Evolutionary conservation across 2,329 filamentous ascomycete genomes (phyloP).

Genomic region (Aschersonia sp.): DNA sequence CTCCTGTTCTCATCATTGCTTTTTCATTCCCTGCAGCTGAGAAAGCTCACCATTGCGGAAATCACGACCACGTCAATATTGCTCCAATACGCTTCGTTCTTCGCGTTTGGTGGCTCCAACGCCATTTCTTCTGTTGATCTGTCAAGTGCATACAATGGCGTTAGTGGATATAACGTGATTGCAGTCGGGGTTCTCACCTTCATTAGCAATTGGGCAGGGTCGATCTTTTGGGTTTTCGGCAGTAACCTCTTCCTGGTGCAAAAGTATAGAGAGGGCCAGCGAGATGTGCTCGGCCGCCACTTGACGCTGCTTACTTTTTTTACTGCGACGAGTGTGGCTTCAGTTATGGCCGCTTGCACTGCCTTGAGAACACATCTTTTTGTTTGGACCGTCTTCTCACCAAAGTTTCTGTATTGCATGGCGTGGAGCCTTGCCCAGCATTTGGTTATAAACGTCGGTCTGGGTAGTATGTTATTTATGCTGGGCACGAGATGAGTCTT

Average conservation of each 20-base stretch:
- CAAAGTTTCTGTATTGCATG: conserved; percentile 86
- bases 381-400: conserved; percentile 97
- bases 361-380: conserved; percentile 78
- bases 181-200: conserved; percentile 76
- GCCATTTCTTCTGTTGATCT: conserved; percentile 92
- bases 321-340: conserved; percentile 45
- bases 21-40: conserved; percentile 31
- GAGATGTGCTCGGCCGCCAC: conserved; percentile 31
- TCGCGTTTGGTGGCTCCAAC: conserved; percentile 81
- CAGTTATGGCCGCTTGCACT: conserved; percentile 82
- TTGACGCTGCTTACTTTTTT: conserved; percentile 56
- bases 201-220: conserved; percentile 77
- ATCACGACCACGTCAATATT: conserved; percentile 59
- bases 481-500: conserved; percentile 20
- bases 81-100: conserved; percentile 72
- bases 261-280: conserved; percentile 11
- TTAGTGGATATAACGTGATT: conserved; percentile 65
- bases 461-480: conserved; percentile 45
- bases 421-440: conserved; percentile 81
- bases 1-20: conserved; percentile 60
- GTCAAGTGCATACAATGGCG: conserved; percentile 87
- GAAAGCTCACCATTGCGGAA: conserved; percentile 37
- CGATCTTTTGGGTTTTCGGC: conserved; percentile 72
- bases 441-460: conserved; percentile 51
- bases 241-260: conserved; percentile 43